Evolutionary conservation across 176 grass and related monocot genomes (phyloP), one percentile per base, ranked within the genome.

Genomic region (Alopecurus myosuroides): DNA sequence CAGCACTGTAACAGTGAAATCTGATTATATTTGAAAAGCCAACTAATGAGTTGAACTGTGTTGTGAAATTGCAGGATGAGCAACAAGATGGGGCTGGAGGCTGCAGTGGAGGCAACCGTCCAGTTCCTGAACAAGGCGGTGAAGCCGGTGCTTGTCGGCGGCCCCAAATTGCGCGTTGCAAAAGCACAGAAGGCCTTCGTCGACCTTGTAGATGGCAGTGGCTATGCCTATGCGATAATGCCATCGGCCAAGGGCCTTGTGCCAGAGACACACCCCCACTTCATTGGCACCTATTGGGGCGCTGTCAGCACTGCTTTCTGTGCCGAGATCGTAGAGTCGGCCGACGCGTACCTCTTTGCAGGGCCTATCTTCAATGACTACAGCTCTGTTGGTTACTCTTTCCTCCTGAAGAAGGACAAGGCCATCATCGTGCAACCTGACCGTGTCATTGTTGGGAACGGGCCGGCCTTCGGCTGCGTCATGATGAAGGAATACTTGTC

Each of bases 351-450:
- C 72, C 45, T 97, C 76, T 97, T 97, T 30, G 92, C 85, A 26
- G 94, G 94, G 29, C 94, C 94, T 36, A 90, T 97, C 78, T 97
- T 97, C 70, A 97, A 97, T 14, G 94, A 97, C 87, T 97, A 97
- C 87, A 97, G 91, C 79, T 97, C 94, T 4, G 89, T 91, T 70
- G 89, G 85, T 13, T 91, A 91, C 79, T 88, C 89, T 0, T 75
- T 91, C 11, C 89, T 91, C 12, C 53, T 84, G 22, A 91, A 80
- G 55, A 88, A 91, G 73, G 85, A 91, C 65, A 91, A 91, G 80
- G 30, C 73, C 22, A 58, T 91, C 44, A 91, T 91, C 5, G 89
- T 88, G 69, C 85, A 91, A 35, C 85, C 89, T 14, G 80, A 91
- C 10, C 45, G 80, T 56, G 80, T 91, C 17, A 77, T 84, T 17